Percentiles rank a stretch among this genome's conserved stretches.
Conservation (phyloP, 2,329 filamentous ascomycete species). For the Sclerotinia spermophila region DNA sequence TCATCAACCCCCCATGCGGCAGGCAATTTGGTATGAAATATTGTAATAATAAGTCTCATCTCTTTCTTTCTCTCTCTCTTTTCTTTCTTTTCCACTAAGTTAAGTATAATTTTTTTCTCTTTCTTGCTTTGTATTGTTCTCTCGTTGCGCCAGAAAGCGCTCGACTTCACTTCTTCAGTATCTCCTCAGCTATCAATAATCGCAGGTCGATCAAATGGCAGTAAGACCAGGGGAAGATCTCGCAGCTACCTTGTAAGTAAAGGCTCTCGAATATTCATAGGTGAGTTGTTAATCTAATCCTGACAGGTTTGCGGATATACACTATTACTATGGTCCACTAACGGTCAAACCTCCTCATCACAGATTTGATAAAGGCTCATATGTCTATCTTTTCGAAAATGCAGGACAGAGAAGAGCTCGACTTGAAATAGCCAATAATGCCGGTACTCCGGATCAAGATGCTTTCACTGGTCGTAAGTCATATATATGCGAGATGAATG, state of each 20-base stretch:
- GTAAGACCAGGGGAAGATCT: slow-evolving; percentile 48
- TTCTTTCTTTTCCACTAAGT: neutral
- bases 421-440: slow-evolving; percentile 71
- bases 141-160: slow-evolving; percentile 5
- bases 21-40: slow-evolving; percentile 4
- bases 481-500: neutral
- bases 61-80: neutral
- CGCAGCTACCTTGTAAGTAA: slow-evolving; percentile 49
- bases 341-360: slow-evolving; percentile 68
- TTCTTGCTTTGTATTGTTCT: neutral
- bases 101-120: neutral
- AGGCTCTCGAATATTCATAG: slow-evolving; percentile 28
- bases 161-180: neutral
- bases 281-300: slow-evolving; percentile 20
- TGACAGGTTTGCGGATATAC: slow-evolving; percentile 68
- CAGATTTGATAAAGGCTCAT: slow-evolving; percentile 75
- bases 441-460: slow-evolving; percentile 73
- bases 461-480: slow-evolving; percentile 71
- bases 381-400: slow-evolving; percentile 77
- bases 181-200: slow-evolving; percentile 7
- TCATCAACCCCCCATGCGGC: slow-evolving; percentile 12
- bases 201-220: slow-evolving; percentile 42
- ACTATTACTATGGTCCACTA: slow-evolving; percentile 74
- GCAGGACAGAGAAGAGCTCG: slow-evolving; percentile 63
- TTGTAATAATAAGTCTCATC: slow-evolving; percentile 7